phyloP scores from a whole-genome alignment of 805 yeast genomes.

The Blastobotrys parvus region DNA sequence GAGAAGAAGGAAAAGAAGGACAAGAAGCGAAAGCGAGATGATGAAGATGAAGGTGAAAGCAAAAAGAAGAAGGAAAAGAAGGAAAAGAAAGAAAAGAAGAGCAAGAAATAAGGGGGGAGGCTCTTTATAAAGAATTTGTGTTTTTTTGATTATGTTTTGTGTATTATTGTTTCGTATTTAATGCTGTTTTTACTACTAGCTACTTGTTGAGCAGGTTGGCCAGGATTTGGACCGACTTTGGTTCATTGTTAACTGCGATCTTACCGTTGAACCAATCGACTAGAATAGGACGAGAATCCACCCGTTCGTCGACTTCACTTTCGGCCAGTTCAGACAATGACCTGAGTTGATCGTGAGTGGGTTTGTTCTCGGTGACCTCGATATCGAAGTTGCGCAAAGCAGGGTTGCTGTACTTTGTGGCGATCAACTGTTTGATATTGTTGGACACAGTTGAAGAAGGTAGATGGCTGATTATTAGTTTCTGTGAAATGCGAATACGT shows the following conservation, averaged over 20 bases:
- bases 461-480: slow-evolving; percentile 12
- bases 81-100: slow-evolving; percentile 42
- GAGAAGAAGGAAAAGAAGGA: slow-evolving; percentile 27
- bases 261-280: slow-evolving; percentile 57
- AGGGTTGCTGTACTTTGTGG: slow-evolving; percentile 15
- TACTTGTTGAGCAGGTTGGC: slow-evolving; percentile 15
- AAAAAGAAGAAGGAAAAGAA: slow-evolving; percentile 31
- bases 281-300: slow-evolving; percentile 36
- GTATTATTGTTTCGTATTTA: neutral
- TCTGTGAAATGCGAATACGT: slow-evolving; percentile 9
- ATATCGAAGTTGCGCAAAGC: slow-evolving; percentile 21
- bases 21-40: slow-evolving; percentile 24
- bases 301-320: slow-evolving; percentile 12
- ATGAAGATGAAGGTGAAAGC: slow-evolving; percentile 16
- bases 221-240: slow-evolving; percentile 37
- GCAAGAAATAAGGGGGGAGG: slow-evolving; percentile 28
- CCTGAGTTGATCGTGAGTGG: slow-evolving; percentile 24
- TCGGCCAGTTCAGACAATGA: slow-evolving; percentile 14
- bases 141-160: neutral
- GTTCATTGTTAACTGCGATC: slow-evolving; percentile 42
- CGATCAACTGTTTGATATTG: slow-evolving; percentile 15
- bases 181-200: neutral
- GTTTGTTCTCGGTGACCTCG: slow-evolving; percentile 24
- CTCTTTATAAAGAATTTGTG: neutral
- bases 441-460: slow-evolving; percentile 17